phyloP scores from a whole-genome alignment of 257 asterid genomes.

The Solanum bulbocastanum region DNA sequence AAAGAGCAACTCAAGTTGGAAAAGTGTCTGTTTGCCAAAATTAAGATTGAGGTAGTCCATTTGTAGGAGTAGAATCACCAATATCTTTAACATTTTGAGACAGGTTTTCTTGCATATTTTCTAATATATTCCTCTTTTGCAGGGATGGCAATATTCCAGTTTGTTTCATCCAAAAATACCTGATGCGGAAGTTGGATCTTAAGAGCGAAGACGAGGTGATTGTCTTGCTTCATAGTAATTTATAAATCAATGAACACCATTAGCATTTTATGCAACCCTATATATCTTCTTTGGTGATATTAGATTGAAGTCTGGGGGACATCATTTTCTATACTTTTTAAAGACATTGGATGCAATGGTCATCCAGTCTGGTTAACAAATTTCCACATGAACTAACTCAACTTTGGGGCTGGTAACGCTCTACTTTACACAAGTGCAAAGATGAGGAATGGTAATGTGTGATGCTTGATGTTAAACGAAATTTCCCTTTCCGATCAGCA shows the following conservation, averaged over 20 bases:
- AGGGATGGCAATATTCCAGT: constrained; percentile 82
- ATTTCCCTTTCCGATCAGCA: neutral
- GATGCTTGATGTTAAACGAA: neutral
- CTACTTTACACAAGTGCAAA: neutral
- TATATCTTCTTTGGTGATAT: neutral
- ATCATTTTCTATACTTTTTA: neutral
- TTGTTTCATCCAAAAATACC: constrained; percentile 73
- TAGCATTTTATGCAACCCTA: neutral
- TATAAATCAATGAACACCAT: neutral
- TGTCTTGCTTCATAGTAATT: neutral
- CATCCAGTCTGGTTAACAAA: neutral
- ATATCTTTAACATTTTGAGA: neutral
- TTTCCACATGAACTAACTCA: neutral
- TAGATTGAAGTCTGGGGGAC: neutral
- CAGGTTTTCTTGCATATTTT: neutral
- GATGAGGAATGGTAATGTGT: neutral
- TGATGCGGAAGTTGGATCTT: constrained; percentile 73
- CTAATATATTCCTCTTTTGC: constrained; percentile 9
- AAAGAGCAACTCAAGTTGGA: neutral
- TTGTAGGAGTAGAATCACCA: neutral
- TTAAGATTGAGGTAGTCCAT: neutral
- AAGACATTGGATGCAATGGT: neutral
- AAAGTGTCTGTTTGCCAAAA: neutral
- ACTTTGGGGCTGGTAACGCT: neutral
- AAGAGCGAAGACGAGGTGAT: constrained; percentile 72